phyloP scores from a whole-genome alignment of 192 early-diverging fungal genomes.

The Paraglomus brasilianum region DNA sequence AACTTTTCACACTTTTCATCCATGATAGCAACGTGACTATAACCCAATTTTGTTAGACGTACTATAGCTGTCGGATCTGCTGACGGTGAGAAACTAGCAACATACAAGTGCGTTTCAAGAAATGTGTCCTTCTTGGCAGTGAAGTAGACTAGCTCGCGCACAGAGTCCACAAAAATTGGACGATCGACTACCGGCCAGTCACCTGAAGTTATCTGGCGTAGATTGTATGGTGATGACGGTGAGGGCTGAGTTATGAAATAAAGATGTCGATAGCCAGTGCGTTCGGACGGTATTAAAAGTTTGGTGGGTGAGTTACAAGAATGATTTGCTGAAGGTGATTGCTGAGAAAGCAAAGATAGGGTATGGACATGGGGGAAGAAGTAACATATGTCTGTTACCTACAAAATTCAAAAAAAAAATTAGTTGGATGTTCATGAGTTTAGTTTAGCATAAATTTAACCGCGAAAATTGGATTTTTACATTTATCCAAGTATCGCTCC shows the following conservation, averaged over 20 bases:
- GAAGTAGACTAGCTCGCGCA: conserved; percentile 57
- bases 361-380: conserved; percentile 32
- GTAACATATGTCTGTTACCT: conserved; percentile 40
- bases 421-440: too few relatives aligned
- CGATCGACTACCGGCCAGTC: conserved; percentile 60
- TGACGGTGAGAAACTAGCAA: conserved; percentile 37
- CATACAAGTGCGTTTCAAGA: conserved; percentile 64
- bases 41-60: conserved; percentile 50
- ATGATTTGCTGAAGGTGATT: too few relatives aligned
- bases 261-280: conserved; percentile 60
- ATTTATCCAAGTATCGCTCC: conserved; percentile 59
- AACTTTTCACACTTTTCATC: conserved; percentile 39
- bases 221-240: background rate
- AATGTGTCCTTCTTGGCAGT: conserved; percentile 56
- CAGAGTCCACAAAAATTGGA: conserved; percentile 53
- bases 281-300: conserved; percentile 58
- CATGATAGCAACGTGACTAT: conserved; percentile 47
- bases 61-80: conserved; percentile 22
- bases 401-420: background rate
- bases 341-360: too few relatives aligned
- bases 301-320: conserved; percentile 29
- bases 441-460: background rate
- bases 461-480: conserved; percentile 34
- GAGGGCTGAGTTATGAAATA: conserved; percentile 47
- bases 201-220: conserved; percentile 53